A percentile compares a stretch with the other conserved stretches of the same genome.
phyloP scores from a whole-genome alignment of 495 filamentous ascomycete genomes.

The Elasticomyces elasticus region DNA sequence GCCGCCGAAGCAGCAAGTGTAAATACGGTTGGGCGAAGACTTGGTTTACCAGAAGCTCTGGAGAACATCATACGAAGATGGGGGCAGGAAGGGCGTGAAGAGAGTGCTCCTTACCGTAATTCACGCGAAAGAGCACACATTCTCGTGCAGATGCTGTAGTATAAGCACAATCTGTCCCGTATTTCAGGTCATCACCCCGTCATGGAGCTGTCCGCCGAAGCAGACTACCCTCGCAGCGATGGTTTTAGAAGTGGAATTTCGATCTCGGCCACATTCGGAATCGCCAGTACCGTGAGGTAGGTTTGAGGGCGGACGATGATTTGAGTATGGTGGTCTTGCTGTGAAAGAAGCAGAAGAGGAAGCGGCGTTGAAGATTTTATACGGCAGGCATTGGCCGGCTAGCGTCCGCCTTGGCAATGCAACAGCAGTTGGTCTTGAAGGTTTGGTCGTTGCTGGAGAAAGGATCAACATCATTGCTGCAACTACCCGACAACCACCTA shows the following conservation, averaged over 20 bases:
- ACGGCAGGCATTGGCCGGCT: too few relatives aligned
- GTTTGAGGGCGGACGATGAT: slow-evolving; percentile 62
- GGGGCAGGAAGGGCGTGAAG: slow-evolving; percentile 5
- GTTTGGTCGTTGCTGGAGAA: too few relatives aligned
- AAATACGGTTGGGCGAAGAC: slow-evolving; percentile 48
- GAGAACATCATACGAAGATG: slow-evolving; percentile 3
- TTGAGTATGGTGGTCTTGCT: slow-evolving; percentile 84
- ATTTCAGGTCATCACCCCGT: slow-evolving; percentile 97
- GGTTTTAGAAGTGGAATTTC: slow-evolving; percentile 86
- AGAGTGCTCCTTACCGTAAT: slow-evolving; percentile 3
- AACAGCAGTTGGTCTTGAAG: too few relatives aligned
- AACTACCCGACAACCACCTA: too few relatives aligned
- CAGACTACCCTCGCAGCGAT: slow-evolving; percentile 83
- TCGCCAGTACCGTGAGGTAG: slow-evolving; percentile 63
- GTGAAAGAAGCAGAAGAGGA: slow-evolving; percentile 33
- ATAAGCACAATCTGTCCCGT: slow-evolving; percentile 47
- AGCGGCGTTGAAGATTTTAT: not conserved
- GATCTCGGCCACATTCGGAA: slow-evolving; percentile 83
- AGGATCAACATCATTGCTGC: too few relatives aligned
- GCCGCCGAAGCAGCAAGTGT: slow-evolving; percentile 36
- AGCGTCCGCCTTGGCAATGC: too few relatives aligned
- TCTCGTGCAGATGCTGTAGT: too few relatives aligned
- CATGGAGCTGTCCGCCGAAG: slow-evolving; percentile 58
- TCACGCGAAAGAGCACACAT: too few relatives aligned
- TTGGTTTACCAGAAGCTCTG: slow-evolving; percentile 66